Evolutionary conservation across 2,329 filamentous ascomycete genomes (phyloP).

Genomic region (Onygenales sp.): DNA sequence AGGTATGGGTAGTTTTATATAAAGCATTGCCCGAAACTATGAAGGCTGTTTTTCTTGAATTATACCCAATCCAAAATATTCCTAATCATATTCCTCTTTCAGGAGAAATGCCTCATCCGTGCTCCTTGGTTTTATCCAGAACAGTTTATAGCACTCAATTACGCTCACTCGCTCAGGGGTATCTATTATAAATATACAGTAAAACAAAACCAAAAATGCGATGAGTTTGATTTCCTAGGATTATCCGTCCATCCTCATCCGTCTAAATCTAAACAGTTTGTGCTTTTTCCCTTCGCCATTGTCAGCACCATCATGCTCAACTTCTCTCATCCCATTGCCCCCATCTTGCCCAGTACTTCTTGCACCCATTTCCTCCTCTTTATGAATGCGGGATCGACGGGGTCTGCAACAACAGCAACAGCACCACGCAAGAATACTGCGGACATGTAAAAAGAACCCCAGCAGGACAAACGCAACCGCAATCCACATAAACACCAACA

Average conservation of each 20-base stretch:
- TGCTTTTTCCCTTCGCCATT: constrained; percentile 1
- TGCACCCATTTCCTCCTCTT: background rate
- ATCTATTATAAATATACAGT: too few relatives aligned
- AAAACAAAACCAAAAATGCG: background rate
- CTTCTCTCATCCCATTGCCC: background rate
- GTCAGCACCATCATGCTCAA: background rate
- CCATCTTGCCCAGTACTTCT: background rate
- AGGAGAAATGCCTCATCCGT: too few relatives aligned
- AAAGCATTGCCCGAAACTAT: too few relatives aligned
- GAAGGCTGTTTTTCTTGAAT: too few relatives aligned
- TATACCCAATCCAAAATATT: too few relatives aligned
- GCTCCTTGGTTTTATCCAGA: too few relatives aligned
- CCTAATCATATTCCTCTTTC: too few relatives aligned
- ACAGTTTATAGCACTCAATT: too few relatives aligned
- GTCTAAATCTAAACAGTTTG: constrained; percentile 1
- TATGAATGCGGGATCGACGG: constrained; percentile 14
- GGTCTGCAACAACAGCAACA: constrained; percentile 57
- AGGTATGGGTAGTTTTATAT: too few relatives aligned
- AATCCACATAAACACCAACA: constrained; percentile 89
- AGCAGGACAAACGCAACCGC: constrained; percentile 57
- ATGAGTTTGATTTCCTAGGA: background rate
- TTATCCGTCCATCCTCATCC: constrained; percentile 3
- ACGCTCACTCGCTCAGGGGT: too few relatives aligned
- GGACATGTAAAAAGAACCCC: constrained; percentile 63
- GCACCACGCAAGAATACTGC: constrained; percentile 35